A percentile compares a stretch with the other conserved stretches of the same genome.
Conservation (phyloP, 805 yeast genomes). For the Pichia rugopelliculosa region DNA sequence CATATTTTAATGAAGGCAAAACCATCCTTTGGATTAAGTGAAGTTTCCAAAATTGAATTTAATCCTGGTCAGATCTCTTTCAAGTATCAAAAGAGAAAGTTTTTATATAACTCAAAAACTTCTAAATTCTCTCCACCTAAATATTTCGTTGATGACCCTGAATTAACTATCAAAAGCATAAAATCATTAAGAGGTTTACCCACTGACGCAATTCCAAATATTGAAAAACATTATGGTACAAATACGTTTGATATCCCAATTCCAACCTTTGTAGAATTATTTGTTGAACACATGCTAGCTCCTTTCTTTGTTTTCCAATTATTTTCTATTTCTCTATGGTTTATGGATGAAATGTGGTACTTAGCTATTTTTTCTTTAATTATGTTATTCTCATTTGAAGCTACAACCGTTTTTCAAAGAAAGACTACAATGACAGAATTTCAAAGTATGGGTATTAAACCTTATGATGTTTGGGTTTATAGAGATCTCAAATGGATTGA, state of each 20-base stretch:
- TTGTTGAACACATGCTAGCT: constrained; percentile 96
- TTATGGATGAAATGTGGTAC: constrained; percentile 96
- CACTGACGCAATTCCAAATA: constrained; percentile 27
- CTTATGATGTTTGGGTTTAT: constrained; percentile 67
- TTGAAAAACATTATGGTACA: constrained; percentile 61
- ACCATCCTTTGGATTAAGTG: constrained; percentile 80
- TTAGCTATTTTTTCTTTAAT: constrained; percentile 84
- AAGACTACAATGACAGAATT: constrained; percentile 91
- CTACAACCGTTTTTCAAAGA: constrained; percentile 92
- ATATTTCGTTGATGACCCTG: constrained; percentile 62
- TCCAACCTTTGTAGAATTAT: constrained; percentile 83
- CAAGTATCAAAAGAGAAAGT: constrained; percentile 87
- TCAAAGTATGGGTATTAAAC: constrained; percentile 95
- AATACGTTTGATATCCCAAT: constrained; percentile 92
- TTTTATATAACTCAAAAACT: constrained; percentile 52
- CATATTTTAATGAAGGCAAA: constrained; percentile 73
- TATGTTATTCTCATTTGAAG: constrained; percentile 90
- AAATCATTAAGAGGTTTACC: constrained; percentile 37
- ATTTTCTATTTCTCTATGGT: constrained; percentile 92
- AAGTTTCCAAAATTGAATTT: constrained; percentile 54
- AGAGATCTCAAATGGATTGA: constrained; percentile 67
- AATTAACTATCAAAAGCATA: constrained; percentile 49
- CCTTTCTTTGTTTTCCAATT: constrained; percentile 96
- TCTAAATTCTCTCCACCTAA: constrained; percentile 71
- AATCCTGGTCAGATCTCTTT: constrained; percentile 59